A percentile compares a stretch with the other conserved stretches of the same genome.
phyloP scores from a whole-genome alignment of 108 stramenopile species.

The Nitzschia putrida region DNA sequence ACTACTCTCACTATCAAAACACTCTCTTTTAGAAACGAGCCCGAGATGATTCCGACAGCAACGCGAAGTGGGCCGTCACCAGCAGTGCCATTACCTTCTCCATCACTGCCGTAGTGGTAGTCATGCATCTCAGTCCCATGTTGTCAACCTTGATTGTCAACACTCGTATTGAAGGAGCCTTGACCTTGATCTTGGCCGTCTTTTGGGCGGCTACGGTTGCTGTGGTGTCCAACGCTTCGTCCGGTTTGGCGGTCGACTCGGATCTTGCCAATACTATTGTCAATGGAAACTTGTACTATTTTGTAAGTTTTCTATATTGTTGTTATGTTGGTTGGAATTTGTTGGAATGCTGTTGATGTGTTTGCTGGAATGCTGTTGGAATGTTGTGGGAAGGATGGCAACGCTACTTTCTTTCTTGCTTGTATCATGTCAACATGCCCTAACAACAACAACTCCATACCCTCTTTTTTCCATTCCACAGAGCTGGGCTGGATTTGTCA shows the following conservation, averaged over 20 bases:
- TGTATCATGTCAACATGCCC: not conserved
- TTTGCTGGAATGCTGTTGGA: no score
- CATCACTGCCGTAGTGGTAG: constrained; percentile 50
- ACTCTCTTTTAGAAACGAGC: constrained; percentile 42
- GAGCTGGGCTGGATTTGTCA: constrained; percentile 76
- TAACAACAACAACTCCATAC: no score
- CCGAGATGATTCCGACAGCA: constrained; percentile 11
- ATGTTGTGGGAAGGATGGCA: no score
- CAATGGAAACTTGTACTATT: constrained; percentile 87
- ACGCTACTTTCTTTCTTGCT: not conserved
- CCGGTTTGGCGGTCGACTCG: constrained; percentile 63
- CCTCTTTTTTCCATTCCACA: not conserved
- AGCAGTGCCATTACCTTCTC: constrained; percentile 66
- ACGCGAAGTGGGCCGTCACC: constrained; percentile 69
- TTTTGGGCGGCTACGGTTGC: constrained; percentile 77
- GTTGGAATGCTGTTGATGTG: not conserved
- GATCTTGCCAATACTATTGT: constrained; percentile 39
- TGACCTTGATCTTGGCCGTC: constrained; percentile 51
- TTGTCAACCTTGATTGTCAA: constrained; percentile 56
- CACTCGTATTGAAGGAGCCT: constrained; percentile 68
- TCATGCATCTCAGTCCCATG: constrained; percentile 56
- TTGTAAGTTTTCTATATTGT: constrained; percentile 31
- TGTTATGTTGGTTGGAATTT: not conserved
- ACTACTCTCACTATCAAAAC: no score
- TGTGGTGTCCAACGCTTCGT: constrained; percentile 46